These are phyloP conservation scores for Ehretia macrophylla DNA, from an alignment of 257 asterid genomes.

Conservation along the genomic window DNA sequence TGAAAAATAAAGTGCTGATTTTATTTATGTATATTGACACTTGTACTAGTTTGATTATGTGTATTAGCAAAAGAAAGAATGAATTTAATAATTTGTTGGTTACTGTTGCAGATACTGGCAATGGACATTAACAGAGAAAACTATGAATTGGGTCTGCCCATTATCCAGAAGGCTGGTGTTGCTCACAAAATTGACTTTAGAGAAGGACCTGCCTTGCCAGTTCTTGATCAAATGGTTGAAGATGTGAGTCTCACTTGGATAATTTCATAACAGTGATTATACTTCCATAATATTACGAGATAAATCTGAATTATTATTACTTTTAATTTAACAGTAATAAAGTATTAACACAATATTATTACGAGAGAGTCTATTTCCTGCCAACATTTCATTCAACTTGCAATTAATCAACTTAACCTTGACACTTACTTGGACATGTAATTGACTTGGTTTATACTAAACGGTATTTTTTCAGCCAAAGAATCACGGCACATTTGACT, in stretches of 20 bases:
- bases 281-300: neutral
- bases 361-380: neutral
- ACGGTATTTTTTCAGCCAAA: slow-evolving; percentile 21
- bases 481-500: slow-evolving; percentile 60
- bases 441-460: neutral
- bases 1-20: too few species aligned
- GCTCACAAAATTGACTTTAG: slow-evolving; percentile 76
- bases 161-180: slow-evolving; percentile 73
- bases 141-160: slow-evolving; percentile 74
- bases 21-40: too few species aligned
- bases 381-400: too few species aligned
- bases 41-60: too few species aligned
- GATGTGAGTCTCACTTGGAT: slow-evolving; percentile 30
- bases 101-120: slow-evolving; percentile 68
- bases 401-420: too few species aligned
- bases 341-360: too few species aligned
- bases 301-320: too few species aligned
- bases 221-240: slow-evolving; percentile 55
- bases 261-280: neutral
- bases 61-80: too few species aligned
- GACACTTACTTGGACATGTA: too few species aligned
- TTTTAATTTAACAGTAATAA: too few species aligned
- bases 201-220: slow-evolving; percentile 79
- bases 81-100: neutral
- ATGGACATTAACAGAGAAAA: slow-evolving; percentile 84